These are phyloP conservation scores for Verticillium nonalfalfae DNA, from an alignment of 2,329 filamentous ascomycete genomes.

Conservation along the genomic window DNA sequence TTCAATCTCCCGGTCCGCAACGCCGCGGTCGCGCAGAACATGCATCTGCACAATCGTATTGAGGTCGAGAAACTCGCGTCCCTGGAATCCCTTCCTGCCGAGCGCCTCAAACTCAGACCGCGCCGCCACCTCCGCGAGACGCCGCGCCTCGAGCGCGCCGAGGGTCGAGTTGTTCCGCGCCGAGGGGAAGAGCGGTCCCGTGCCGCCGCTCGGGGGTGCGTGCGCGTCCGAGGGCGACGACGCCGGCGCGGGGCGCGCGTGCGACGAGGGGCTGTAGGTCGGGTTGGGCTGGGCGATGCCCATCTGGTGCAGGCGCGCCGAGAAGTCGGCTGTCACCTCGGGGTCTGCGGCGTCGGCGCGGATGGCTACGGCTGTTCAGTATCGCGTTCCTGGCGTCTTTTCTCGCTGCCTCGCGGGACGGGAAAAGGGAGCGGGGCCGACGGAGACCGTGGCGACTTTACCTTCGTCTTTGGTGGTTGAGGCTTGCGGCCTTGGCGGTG, in stretches of 20 bases:
- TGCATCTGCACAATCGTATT: constrained; percentile 40
- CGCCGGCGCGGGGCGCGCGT: constrained; percentile 16
- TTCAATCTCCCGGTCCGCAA: constrained; percentile 36
- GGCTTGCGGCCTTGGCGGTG: constrained; percentile 10
- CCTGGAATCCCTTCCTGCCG: constrained; percentile 23
- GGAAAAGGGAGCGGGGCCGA: too few species aligned
- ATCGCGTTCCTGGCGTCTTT: too few species aligned
- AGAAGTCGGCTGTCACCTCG: constrained; percentile 38
- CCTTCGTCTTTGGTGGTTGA: constrained; percentile 24
- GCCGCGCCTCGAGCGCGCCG: constrained; percentile 41
- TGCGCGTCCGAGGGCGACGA: neutral
- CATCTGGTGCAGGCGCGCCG: constrained; percentile 45
- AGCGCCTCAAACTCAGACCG: constrained; percentile 35
- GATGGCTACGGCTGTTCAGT: constrained; percentile 25
- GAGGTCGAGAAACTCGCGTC: constrained; percentile 40
- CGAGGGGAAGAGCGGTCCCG: constrained; percentile 21
- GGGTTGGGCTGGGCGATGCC: constrained; percentile 49
- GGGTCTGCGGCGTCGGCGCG: constrained; percentile 32
- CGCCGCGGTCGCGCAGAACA: constrained; percentile 33
- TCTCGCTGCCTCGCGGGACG: too few species aligned
- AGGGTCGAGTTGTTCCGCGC: constrained; percentile 37
- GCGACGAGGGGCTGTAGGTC: constrained; percentile 46
- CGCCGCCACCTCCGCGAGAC: constrained; percentile 33
- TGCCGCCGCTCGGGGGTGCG: constrained; percentile 7
- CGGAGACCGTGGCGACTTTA: constrained; percentile 6